phyloP scores from a whole-genome alignment of 1,284 basidiomycete genomes.

The Moesziomyces parantarcticus region DNA sequence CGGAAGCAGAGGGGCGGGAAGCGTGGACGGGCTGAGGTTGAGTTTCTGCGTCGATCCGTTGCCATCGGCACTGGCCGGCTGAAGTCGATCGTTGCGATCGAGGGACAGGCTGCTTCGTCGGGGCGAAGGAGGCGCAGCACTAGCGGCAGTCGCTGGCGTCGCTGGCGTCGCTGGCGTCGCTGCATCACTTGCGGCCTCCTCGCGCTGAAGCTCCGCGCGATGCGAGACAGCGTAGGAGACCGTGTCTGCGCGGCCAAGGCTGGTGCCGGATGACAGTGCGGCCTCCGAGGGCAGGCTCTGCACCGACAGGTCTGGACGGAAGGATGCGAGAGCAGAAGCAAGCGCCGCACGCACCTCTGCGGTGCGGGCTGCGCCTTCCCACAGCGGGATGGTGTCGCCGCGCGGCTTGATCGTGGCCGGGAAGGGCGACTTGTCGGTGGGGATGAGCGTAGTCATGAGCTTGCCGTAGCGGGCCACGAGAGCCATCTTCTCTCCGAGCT shows the following conservation, averaged over 20 bases:
- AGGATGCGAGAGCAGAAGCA: conserved; percentile 45
- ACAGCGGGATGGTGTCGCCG: conserved; percentile 36
- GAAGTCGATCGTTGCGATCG: conserved; percentile 19
- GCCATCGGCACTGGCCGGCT: conserved; percentile 11
- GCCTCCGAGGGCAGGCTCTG: conserved; percentile 23
- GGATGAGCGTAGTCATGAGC: conserved; percentile 44
- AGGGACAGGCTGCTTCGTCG: conserved; percentile 21
- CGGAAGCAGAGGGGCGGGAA: conserved; percentile 38
- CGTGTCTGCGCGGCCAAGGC: conserved; percentile 39
- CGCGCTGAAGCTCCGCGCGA: conserved; percentile 31
- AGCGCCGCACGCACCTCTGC: conserved; percentile 57
- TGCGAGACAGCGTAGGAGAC: conserved; percentile 43
- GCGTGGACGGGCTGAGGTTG: conserved; percentile 41
- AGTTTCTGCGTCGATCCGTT: conserved; percentile 22
- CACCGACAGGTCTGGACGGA: conserved; percentile 33
- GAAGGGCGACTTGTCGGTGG: conserved; percentile 49
- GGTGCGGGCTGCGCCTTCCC: conserved; percentile 48
- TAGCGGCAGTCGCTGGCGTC: not conserved
- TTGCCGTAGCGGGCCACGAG: conserved; percentile 60
- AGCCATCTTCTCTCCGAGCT: conserved; percentile 61
- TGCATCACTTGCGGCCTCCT: conserved; percentile 5
- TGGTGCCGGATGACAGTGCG: conserved; percentile 15
- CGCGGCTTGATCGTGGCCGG: conserved; percentile 35
- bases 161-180: conserved; percentile 3
- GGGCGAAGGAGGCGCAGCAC: conserved; percentile 5